Evolutionary conservation across 1,284 basidiomycete genomes (phyloP).

Genomic region (Anthracocystis panici-leucophaei): DNA sequence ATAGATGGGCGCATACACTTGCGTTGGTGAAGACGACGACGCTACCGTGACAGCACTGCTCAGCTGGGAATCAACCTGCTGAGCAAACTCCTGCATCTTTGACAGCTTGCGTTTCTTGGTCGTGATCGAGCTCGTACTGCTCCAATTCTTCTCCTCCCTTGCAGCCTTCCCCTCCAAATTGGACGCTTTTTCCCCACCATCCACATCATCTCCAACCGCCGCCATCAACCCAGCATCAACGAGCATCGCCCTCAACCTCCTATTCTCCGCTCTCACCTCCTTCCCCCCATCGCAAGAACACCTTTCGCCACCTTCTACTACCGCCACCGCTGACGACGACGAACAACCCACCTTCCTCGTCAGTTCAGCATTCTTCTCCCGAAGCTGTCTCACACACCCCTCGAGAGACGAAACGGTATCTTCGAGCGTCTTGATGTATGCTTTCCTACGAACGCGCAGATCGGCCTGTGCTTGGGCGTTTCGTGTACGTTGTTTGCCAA

Average conservation of each 20-base stretch:
- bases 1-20: background rate
- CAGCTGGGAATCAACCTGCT: constrained; percentile 21
- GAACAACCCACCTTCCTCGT: background rate
- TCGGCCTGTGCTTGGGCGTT: constrained; percentile 49
- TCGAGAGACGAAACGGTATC: constrained; percentile 42
- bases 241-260: constrained; percentile 10
- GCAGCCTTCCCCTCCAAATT: background rate
- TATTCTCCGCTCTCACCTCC: constrained; percentile 20
- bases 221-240: constrained; percentile 19
- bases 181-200: background rate
- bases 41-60: background rate
- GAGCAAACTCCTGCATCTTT: constrained; percentile 27
- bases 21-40: background rate
- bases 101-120: constrained; percentile 28
- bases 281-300: background rate
- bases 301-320: background rate
- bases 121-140: constrained; percentile 25
- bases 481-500: constrained; percentile 24
- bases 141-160: constrained; percentile 11
- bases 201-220: background rate
- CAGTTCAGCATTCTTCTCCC: constrained; percentile 17
- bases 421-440: constrained; percentile 47
- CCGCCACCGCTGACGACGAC: background rate
- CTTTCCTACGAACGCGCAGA: constrained; percentile 31
- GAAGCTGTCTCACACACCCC: constrained; percentile 22